Conservation (phyloP, 768 basidiomycete species). For the Obba rivulosa region DNA sequence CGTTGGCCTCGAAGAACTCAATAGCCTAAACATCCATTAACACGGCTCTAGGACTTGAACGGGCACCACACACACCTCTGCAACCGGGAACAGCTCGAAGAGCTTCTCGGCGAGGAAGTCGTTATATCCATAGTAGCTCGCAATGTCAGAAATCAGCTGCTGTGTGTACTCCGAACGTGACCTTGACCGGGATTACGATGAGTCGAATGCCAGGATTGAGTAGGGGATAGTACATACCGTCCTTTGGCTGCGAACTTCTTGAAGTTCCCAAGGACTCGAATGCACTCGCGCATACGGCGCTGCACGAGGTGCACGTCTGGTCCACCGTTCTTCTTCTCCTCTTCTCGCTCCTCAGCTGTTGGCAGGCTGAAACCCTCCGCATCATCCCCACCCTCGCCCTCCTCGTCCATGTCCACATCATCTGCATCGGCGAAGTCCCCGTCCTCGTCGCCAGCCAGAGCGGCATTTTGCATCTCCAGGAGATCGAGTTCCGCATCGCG, state of each 20-base stretch:
- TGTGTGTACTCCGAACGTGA: constrained; percentile 86
- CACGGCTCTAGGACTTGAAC: neutral
- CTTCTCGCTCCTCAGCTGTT: constrained; percentile 64
- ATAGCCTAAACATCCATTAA: constrained; percentile 57
- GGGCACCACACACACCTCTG: constrained; percentile 56
- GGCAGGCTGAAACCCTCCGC: constrained; percentile 58
- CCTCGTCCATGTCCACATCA: constrained; percentile 30
- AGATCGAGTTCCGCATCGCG: constrained; percentile 66
- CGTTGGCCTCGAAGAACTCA: constrained; percentile 98
- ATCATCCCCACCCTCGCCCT: constrained; percentile 34
- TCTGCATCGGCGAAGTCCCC: constrained; percentile 44
- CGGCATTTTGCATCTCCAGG: constrained; percentile 59
- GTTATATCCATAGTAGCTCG: constrained; percentile 97
- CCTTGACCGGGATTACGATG: constrained; percentile 35
- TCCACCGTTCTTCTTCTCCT: constrained; percentile 62
- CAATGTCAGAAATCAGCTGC: constrained; percentile 85
- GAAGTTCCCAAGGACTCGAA: constrained; percentile 68
- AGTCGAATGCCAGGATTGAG: neutral
- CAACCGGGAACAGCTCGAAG: constrained; percentile 87
- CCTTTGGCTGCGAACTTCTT: constrained; percentile 59
- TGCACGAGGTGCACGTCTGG: constrained; percentile 75
- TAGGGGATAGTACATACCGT: constrained; percentile 41
- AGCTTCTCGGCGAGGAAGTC: constrained; percentile 92
- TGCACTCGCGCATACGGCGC: constrained; percentile 73
- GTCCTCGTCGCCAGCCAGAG: constrained; percentile 37